Base-by-base conservation (phyloP, 345 rosid species). In the Bruguiera gymnorhiza region DNA sequence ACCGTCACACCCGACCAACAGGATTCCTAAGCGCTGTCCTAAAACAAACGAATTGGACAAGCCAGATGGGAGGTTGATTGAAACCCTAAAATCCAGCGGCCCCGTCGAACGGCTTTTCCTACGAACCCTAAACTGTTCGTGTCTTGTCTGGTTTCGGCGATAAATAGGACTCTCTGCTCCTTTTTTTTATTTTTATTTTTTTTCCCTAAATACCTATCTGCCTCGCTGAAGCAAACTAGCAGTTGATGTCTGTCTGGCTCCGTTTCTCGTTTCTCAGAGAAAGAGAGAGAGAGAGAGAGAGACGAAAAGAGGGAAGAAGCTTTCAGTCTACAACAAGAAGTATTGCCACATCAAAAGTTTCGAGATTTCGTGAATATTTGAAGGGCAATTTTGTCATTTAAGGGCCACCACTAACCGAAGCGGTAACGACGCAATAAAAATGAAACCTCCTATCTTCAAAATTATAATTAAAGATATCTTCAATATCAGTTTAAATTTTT, bases 81-180 rank as follows among this genome's bases (percentile, higher is more conserved):
- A 75, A 68, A 75, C 78, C 78, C 73, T 75, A 69, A 69, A 69
- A 69, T 58, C 69, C 43, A 69, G 51, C 51, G 7, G 19, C 43
- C 18, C 50, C 3, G 15, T 43, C 50, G 50, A 43, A 43, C 48
- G 4, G 16, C 15, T 39, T 39, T 16, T 16, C 4, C 66, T 52
- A 50, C 20, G 29, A 66, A 52, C 57, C 61, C 70, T 69, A 62
- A 29, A 1, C 6, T 56, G 7, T 8, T 58, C 3, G 19, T 15
- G 50, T 13, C 50, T 15, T 43, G 19, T 3, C 50, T 15, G 50
- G 16, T 43, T 43, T 43, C 19, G 19, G 19, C 16, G 50, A 43
- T 43, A 3, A 43, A 13, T 13, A 43, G 5, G 19, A 43, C 4
- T 43, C 48, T 39, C 7, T 37, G 43, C 8, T 8, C 3, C 3